Evolutionary conservation across 192 early-diverging fungal species (phyloP).

Genomic region (Spizellomyces sp.): DNA sequence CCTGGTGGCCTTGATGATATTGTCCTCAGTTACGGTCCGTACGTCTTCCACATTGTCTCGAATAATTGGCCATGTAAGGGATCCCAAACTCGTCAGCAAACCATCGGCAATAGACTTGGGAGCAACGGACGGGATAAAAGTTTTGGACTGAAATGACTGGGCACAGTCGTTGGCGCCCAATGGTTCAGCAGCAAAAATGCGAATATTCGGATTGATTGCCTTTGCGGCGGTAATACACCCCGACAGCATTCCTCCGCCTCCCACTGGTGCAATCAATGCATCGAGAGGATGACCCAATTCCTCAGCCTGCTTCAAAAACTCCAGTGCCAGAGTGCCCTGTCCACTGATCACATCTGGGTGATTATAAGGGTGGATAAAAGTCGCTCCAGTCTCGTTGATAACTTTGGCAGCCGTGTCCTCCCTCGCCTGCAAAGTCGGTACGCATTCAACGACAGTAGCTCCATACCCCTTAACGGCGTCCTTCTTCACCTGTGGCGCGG

Average conservation of each 20-base stretch:
- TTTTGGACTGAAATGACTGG: slow-evolving; percentile 29
- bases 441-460: slow-evolving; percentile 51
- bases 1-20: slow-evolving; percentile 54
- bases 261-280: slow-evolving; percentile 54
- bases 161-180: slow-evolving; percentile 40
- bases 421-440: slow-evolving; percentile 40
- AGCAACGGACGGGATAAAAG: not conserved
- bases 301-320: slow-evolving; percentile 49
- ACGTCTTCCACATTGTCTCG: slow-evolving; percentile 51
- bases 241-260: slow-evolving; percentile 57
- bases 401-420: slow-evolving; percentile 40
- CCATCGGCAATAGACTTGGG: slow-evolving; percentile 56
- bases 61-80: slow-evolving; percentile 51
- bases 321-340: slow-evolving; percentile 58
- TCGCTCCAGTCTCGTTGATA: slow-evolving; percentile 45
- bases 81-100: slow-evolving; percentile 48
- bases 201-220: slow-evolving; percentile 30
- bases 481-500: slow-evolving; percentile 50
- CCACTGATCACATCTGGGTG: slow-evolving; percentile 56
- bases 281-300: slow-evolving; percentile 41
- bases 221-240: slow-evolving; percentile 51
- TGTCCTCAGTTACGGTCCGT: slow-evolving; percentile 53
- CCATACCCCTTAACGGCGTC: slow-evolving; percentile 57
- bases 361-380: slow-evolving; percentile 56
- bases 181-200: slow-evolving; percentile 59